Evolutionary conservation across 345 rosid genomes (phyloP), one percentile per base, ranked within the genome.

Genomic region (Rubroshorea leprosula): DNA sequence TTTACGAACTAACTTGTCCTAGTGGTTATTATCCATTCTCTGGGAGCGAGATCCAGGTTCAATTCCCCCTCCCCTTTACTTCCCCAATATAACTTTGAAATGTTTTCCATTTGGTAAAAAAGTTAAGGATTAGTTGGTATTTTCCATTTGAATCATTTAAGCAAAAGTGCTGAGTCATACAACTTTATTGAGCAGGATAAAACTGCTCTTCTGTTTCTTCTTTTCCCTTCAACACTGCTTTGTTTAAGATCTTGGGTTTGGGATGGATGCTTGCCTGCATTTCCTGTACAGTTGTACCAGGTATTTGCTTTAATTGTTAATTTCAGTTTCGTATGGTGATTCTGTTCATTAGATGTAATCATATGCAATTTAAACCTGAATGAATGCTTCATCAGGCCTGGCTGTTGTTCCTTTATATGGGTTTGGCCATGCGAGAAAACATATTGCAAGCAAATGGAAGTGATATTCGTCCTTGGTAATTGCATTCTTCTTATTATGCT

Each of bases 211-310:
- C 77, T 93, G 19, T 93, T 93, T 68, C 97, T 89, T 62, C 75
- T 93, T 39, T 93, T 93, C 64, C 99, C 99, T 4, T 78, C 91
- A 17, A 41, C 64, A 39, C 83, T 93, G n/a, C 82, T 89, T 4
- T 68, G 77, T 45, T 74, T 85, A 57, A 79, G 99, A 74, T 80
- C 96, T 51, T 82, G 82, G 80, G 67, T 80, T 46, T 93, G 99
- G 99, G 76, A 66, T 61, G 94, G 94, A 23, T 93, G 99, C 74
- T 76, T 90, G 79, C 97, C 97, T 0, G 82, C 96, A 17, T 87
- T 93, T 64, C 97, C 99, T 46, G 99, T 93, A 67, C 99, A 93
- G 66, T 80, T 87, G 23, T 93, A 93, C 57, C 88, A 93, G 90
- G 99, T 89, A 71, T 21, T 12, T 57, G 1, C 49, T 8, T 9